Base-by-base conservation (phyloP, 257 asterid genomes). In the Paulownia fortunei region DNA sequence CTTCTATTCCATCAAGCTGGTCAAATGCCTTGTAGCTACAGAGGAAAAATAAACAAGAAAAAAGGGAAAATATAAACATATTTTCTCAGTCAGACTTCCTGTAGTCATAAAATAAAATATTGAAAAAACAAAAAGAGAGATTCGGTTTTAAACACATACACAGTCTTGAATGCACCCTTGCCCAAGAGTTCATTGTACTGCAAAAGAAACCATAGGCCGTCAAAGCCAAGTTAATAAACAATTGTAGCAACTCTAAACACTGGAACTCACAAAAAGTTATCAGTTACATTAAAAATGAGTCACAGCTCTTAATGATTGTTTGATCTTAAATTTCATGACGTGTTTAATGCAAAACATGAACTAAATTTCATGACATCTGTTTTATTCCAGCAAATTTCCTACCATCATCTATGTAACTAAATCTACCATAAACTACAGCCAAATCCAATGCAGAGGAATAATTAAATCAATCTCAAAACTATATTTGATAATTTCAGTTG, bases 101-200 rank as follows among this genome's bases (percentile, higher is more conserved):
- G 5, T 4, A 71, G 19, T 16, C 60, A 34, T 34, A n/a, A 15
- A 32, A 18, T 11, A 55, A 74, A 65, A 2, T 7, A 42, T 19
- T 44, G 5, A 51, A 54, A 26, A 56, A 19, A 42, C 19, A 41
- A 70, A 23, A 13, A 41, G 51, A 24, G 54, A 21, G 69, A 44
- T 11, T 4, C 16, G 69, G 73, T 41, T 26, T 65, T 42, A 73
- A 74, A 69, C 69, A 72, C 94, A 72, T 89, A 92, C 97, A 89
- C 93, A 76, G 92, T 90, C 89, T 92, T 92, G 85, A 89, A 90
- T 54, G 97, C 96, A 64, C 96, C 97, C 84, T 88, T 89, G 84
- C 96, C 97, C 93, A 92, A 52, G 55, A 90, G 87, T 79, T 90
- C 96, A 46, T 69, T 79, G 80, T 84, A 86, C 94, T 92, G 97